Evolutionary conservation across 2,329 filamentous ascomycete species (phyloP), one percentile per base, ranked within the genome.

Genomic region (Pseudogymnoascus sp.): DNA sequence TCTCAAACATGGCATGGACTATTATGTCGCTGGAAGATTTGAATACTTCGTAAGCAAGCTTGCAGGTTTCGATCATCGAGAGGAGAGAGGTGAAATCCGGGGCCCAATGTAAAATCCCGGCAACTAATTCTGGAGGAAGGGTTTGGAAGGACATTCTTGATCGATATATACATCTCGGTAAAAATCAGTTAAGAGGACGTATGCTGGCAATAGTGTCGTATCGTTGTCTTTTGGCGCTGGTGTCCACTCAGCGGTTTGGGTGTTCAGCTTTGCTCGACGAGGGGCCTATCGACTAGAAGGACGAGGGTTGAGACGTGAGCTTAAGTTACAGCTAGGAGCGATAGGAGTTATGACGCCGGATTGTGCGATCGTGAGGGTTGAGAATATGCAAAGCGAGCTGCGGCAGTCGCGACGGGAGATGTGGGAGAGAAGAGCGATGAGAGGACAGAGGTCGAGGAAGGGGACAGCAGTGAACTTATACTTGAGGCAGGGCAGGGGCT

Each of bases 321-420:
- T 37, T 37, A 7, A 37, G 6, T 37, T 37, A 37, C 34, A 37
- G 34, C 3, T 35, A 35, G 34, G 34, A 8, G 34, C 34, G 34
- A 35, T 15, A 35, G 13, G 34, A 35, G 34, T 35, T 35, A 35
- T 35, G 34, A 6, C 34, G 34, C 34, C 34, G 34, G 34, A 35
- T 3, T 35, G 13, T 35, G 34, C 34, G 34, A 35, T 15, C 34
- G 34, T 35, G 34, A 35, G 15, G 34, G 38, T 33, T 37, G 56
- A n/a, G 21, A 58, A 5, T 21, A 23, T 58, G 33, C 38, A 58
- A 58, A 33, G 56, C 56, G 33, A 58, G 56, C 34, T 3, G 18
- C 26, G 33, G 56, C 26, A 58, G 56, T 23, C 56, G 56, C 33
- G 18, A 39, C 28, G 56, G 56, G 56, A n/a, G 56, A 34, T 38